phyloP scores from a whole-genome alignment of 495 filamentous ascomycete genomes.

The Neurospora intermedia region DNA sequence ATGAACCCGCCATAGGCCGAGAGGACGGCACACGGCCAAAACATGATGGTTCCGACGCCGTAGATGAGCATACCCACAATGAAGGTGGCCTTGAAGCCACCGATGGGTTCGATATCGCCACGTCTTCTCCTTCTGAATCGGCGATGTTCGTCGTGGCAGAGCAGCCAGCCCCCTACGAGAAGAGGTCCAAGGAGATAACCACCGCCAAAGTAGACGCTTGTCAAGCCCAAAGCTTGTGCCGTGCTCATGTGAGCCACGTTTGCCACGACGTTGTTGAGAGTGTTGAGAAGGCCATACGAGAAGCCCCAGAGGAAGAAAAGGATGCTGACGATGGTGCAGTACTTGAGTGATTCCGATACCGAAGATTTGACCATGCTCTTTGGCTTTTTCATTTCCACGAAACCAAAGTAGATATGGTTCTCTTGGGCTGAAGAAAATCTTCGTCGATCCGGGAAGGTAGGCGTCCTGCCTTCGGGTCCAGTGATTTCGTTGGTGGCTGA shows the following conservation, averaged over 20 bases:
- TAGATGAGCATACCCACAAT: conserved; percentile 48
- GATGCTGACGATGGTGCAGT: conserved; percentile 54
- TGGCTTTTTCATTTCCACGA: conserved; percentile 67
- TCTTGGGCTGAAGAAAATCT: neutral
- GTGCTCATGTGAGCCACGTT: conserved; percentile 25
- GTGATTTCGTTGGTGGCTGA: neutral
- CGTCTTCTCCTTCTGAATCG: conserved; percentile 10
- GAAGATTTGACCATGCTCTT: conserved; percentile 62
- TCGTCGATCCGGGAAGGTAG: neutral
- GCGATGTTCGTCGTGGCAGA: conserved; percentile 45
- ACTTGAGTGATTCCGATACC: conserved; percentile 36
- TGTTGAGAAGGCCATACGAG: conserved; percentile 63
- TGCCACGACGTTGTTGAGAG: conserved; percentile 49
- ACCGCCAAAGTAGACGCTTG: conserved; percentile 31
- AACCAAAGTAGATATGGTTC: conserved; percentile 53
- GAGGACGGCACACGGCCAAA: conserved; percentile 45
- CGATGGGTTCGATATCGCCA: conserved; percentile 12
- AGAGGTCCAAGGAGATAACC: conserved; percentile 58
- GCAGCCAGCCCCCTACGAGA: conserved; percentile 54
- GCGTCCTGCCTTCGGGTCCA: neutral
- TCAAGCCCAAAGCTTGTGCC: conserved; percentile 27
- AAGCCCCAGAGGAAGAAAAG: conserved; percentile 87
- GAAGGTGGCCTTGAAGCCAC: conserved; percentile 51
- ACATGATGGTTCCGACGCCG: conserved; percentile 53
- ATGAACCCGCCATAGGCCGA: conserved; percentile 62